Evolutionary conservation across 352 stramenopile species (phyloP), one percentile per base, ranked within the genome.

Genomic region (Achlya hypogyna): DNA sequence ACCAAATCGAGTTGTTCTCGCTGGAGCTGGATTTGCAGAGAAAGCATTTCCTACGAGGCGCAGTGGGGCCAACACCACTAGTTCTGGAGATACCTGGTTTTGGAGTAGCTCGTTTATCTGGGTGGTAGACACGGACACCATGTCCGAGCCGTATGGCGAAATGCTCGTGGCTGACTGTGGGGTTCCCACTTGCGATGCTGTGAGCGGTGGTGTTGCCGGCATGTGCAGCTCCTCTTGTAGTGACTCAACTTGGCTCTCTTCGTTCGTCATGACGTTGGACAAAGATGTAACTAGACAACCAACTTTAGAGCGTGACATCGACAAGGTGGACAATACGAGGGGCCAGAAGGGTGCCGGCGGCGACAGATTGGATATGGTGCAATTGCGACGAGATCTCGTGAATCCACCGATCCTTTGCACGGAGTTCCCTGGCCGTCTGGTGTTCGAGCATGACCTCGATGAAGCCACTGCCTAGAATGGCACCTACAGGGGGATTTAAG

Each of bases 381-480:
- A 45, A 18, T 20, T 56, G 49, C 25, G 49, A 56, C 16, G 49
- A 56, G 8, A 56, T 56, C 25, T 56, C 49, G 49, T 56, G 49
- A 20, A 56, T 56, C 49, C 49, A 56, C 25, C 49, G 49, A 20
- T 56, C 49, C 25, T 56, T 56, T 1, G 31, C 49, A 20, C 49
- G 49, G 10, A 56, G 14, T 63, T 63, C 54, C 38, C 53, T 63
- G 25, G 31, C 54, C 23, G 23, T 63, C 67, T 92, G 81, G 54
- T 86, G 83, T 35, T 93, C 77, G n/a, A 93, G 75, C 85, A 91
- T 91, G 6, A 93, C 74, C 51, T 93, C 85, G 51, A 93, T 78
- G 49, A 91, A 92, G 1, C 83, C 85, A 71, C 78, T 88, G 34
- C 80, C 78, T 18, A 93, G 68, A n/a, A 93, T 76, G n/a, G 81